Evolutionary conservation across 192 early-diverging fungal species (phyloP), one percentile per base, ranked within the genome.

Genomic region (Geosiphon pyriformis): DNA sequence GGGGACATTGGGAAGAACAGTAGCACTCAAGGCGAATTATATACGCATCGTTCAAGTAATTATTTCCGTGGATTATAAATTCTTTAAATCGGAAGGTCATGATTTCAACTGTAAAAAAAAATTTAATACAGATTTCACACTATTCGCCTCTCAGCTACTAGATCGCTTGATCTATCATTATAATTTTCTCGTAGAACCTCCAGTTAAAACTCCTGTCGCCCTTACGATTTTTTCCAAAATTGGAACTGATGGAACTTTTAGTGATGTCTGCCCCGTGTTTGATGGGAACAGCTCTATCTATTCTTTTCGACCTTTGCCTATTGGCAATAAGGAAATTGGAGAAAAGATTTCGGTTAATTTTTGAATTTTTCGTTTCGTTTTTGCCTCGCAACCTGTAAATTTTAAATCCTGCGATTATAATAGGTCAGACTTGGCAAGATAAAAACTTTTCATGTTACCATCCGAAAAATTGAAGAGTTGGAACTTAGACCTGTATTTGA

Each of bases 221-320:
- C 30, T 48, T n/a, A 62, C 35, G 22, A 47, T 62, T 30, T 62
- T 62, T 31, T 62, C 60, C 2, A 26, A 27, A 23, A 49, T 62
- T 35, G 46, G 23, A n/a, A 12, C 29, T 20, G 35, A 62, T 10
- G 29, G 29, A 11, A 4, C n/a, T 49, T 62, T 62, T 62, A 46
- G 60, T 25, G 46, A 49, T 7, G n/a, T 26, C 1, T n/a, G 23
- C 4, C 46, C 46, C 17, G 29, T 62, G 4, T 62, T 50, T 30
- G 60, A 62, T 31, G 60, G 60, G 12, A 62, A 62, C 30, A 20
- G 10, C 12, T 26, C 46, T 17, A 62, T 62, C 11, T 62, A 48
- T 22, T 29, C 42, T 12, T n/a, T 6, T 31, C 7, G 0, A 1
- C 46, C 60, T 4, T 50, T 62, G 29, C 60, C 60, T 17, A 49